A percentile compares a stretch with the other conserved stretches of the same genome.
phyloP scores from a whole-genome alignment of 495 filamentous ascomycete species.

The Cercophora samala region DNA sequence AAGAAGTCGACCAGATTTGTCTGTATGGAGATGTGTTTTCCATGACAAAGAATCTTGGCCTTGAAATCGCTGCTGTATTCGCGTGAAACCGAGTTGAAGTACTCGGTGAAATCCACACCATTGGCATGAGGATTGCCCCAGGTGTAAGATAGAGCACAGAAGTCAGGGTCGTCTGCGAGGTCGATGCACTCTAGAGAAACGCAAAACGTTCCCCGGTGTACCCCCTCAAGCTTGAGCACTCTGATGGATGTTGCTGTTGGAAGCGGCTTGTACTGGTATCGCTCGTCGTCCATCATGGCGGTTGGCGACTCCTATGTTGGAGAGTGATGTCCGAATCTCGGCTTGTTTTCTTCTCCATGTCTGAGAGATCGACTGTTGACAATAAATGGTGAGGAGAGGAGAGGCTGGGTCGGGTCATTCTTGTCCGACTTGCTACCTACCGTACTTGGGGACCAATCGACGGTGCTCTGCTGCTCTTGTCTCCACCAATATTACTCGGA shows the following conservation, averaged over 20 bases:
- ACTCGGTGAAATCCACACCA: constrained; percentile 15
- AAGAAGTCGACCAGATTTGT: neutral
- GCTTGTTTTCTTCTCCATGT: neutral
- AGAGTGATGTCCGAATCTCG: neutral
- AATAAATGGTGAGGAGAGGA: neutral
- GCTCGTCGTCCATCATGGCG: neutral
- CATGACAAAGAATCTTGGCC: neutral
- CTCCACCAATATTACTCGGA: neutral
- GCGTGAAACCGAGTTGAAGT: constrained; percentile 11
- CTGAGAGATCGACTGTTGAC: neutral
- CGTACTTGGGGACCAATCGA: neutral
- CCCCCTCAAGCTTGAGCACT: neutral
- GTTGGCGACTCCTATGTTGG: neutral
- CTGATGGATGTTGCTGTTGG: neutral
- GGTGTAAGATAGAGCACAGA: constrained; percentile 12
- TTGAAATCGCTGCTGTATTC: constrained; percentile 10
- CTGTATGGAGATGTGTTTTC: neutral
- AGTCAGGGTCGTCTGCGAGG: neutral
- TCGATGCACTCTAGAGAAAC: neutral
- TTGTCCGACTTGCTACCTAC: neutral
- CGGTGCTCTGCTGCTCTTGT: neutral
- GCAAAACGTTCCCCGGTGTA: neutral
- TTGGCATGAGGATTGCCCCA: constrained; percentile 18
- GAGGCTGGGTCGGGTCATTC: neutral
- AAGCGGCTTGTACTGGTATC: neutral